Evolutionary conservation across 1,284 basidiomycete genomes (phyloP).

Genomic region (Sphagnurus paluster): DNA sequence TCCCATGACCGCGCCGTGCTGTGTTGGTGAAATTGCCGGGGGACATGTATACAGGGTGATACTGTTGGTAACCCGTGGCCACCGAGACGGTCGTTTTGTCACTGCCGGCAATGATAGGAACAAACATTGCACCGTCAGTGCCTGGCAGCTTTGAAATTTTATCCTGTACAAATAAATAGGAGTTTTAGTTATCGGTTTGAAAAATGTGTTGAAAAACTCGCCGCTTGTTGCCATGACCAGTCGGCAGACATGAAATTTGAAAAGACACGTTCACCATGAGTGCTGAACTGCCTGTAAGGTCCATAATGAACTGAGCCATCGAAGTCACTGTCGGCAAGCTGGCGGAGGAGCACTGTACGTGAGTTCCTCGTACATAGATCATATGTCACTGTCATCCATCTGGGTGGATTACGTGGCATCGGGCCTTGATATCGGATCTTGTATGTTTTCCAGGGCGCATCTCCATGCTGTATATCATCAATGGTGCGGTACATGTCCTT

Average conservation of each 20-base stretch:
- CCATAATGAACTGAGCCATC: neutral
- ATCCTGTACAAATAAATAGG: neutral
- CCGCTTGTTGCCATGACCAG: constrained; percentile 13
- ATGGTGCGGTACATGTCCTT: neutral
- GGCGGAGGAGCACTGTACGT: constrained; percentile 3
- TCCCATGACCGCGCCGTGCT: constrained; percentile 20
- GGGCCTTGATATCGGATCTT: constrained; percentile 16
- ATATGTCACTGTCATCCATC: too few species aligned
- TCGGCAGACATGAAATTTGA: constrained; percentile 12
- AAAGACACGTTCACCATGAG: neutral
- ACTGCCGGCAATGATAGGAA: constrained; percentile 31
- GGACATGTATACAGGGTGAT: constrained; percentile 30
- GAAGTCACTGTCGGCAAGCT: constrained; percentile 10
- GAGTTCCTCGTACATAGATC: constrained; percentile 7
- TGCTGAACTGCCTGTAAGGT: constrained; percentile 1
- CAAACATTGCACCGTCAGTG: constrained; percentile 27
- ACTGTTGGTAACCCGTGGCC: constrained; percentile 29
- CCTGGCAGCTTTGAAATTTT: neutral
- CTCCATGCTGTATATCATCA: constrained; percentile 13
- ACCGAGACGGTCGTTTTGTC: constrained; percentile 29
- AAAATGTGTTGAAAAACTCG: neutral
- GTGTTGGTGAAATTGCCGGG: constrained; percentile 27
- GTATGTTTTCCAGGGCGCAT: constrained; percentile 14
- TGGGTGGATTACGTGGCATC: neutral
- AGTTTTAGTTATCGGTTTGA: neutral